These are phyloP conservation scores for Paraconiothyrium brasiliense DNA, from an alignment of 2,329 filamentous ascomycete species.

Conservation along the genomic window DNA sequence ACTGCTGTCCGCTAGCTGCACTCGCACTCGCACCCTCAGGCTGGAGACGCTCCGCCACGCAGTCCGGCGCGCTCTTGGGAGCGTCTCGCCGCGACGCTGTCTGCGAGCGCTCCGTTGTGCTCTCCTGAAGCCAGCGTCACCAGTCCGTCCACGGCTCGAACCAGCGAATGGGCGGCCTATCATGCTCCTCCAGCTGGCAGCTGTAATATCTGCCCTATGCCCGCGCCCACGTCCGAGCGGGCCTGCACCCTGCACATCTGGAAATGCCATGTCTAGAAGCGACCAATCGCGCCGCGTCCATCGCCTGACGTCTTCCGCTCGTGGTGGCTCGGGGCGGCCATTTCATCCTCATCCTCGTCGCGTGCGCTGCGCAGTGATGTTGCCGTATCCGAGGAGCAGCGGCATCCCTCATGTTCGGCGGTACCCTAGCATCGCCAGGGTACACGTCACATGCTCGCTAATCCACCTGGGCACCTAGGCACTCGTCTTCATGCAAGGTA, in stretches of 20 bases:
- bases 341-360: background rate
- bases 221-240: constrained; percentile 29
- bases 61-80: constrained; percentile 4
- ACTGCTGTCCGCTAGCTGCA: constrained; percentile 30
- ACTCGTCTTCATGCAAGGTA: constrained; percentile 34
- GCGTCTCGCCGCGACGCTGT: background rate
- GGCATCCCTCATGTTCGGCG: constrained; percentile 1
- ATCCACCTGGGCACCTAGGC: background rate
- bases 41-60: constrained; percentile 24
- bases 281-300: constrained; percentile 22
- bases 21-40: background rate
- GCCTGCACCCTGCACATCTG: constrained; percentile 21
- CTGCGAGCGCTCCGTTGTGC: constrained; percentile 16
- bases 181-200: constrained; percentile 26
- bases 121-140: constrained; percentile 31
- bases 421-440: constrained; percentile 26
- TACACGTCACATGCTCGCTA: constrained; percentile 20
- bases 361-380: constrained; percentile 1
- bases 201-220: constrained; percentile 34
- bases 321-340: constrained; percentile 16
- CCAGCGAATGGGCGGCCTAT: constrained; percentile 29
- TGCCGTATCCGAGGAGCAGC: constrained; percentile 11
- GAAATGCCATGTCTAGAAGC: constrained; percentile 20
- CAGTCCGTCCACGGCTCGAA: constrained; percentile 24
- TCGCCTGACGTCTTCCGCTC: constrained; percentile 19